These are phyloP conservation scores for Xenosphaeropsis pyriputrescens DNA, from an alignment of 2,329 filamentous ascomycete genomes.

Conservation along the genomic window DNA sequence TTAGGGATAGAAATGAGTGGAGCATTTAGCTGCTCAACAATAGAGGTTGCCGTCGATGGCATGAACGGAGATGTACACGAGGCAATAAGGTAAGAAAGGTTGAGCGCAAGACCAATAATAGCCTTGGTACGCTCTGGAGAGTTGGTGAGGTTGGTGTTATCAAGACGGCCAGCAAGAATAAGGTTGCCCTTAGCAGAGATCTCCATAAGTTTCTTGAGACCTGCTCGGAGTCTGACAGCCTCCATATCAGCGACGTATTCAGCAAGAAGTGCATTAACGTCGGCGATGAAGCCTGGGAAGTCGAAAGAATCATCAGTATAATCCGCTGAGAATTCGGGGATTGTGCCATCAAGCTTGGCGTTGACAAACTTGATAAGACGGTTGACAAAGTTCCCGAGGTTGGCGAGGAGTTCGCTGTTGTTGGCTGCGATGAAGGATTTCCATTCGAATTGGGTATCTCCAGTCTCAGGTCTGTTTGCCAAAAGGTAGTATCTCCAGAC, in stretches of 20 bases:
- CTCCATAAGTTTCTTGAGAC: slow-evolving; percentile 48
- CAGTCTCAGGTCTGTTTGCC: slow-evolving; percentile 69
- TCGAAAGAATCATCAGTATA: slow-evolving; percentile 41
- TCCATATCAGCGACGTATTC: slow-evolving; percentile 57
- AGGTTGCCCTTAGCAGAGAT: slow-evolving; percentile 51
- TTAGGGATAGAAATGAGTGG: slow-evolving; percentile 45
- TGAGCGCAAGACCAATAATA: slow-evolving; percentile 61
- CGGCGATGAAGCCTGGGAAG: slow-evolving; percentile 25
- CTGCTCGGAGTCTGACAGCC: slow-evolving; percentile 54
- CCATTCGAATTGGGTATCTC: slow-evolving; percentile 87
- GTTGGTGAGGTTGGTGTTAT: slow-evolving; percentile 23
- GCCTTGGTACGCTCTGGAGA: slow-evolving; percentile 21
- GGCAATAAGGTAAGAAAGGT: slow-evolving; percentile 71
- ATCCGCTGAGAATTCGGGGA: slow-evolving; percentile 43
- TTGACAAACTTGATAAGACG: slow-evolving; percentile 63
- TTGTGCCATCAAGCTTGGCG: slow-evolving; percentile 55
- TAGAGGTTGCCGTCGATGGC: slow-evolving; percentile 61
- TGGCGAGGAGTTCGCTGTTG: slow-evolving; percentile 75
- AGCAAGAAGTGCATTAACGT: slow-evolving; percentile 51
- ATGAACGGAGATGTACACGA: slow-evolving; percentile 73
- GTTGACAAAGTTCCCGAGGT: slow-evolving; percentile 61
- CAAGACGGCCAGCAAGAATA: slow-evolving; percentile 29
- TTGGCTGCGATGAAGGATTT: slow-evolving; percentile 68
- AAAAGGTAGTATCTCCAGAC: slow-evolving; percentile 93
- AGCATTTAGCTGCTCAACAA: slow-evolving; percentile 60